Evolutionary conservation across 306 rosid species (phyloP).

Genomic region (Rubus idaeus): DNA sequence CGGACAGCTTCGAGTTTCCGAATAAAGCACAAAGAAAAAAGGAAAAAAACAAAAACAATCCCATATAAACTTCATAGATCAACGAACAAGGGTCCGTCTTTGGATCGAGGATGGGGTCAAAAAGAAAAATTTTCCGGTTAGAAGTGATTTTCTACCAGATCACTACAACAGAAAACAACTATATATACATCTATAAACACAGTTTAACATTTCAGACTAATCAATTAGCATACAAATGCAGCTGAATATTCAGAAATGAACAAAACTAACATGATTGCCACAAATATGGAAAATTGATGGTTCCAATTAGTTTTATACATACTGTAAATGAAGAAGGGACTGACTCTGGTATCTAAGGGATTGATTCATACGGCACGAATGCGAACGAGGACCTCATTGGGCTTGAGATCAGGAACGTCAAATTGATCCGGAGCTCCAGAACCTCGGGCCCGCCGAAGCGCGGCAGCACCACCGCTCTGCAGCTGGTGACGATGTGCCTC

Average conservation of each 20-base stretch:
- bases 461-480: constrained; percentile 71
- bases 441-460: constrained; percentile 78
- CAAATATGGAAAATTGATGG: neutral
- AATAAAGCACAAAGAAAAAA: too few relatives aligned
- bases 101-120: too few relatives aligned
- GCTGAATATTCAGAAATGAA: neutral
- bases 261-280: too few relatives aligned
- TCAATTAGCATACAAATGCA: neutral
- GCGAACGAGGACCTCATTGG: constrained; percentile 49
- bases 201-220: neutral
- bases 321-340: constrained; percentile 17
- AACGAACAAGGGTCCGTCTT: too few relatives aligned
- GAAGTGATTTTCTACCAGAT: neutral
- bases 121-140: too few relatives aligned
- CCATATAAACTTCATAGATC: too few relatives aligned
- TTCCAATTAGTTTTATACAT: neutral
- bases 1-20: too few relatives aligned
- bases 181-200: neutral
- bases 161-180: neutral
- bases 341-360: constrained; percentile 80
- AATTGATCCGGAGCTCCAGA: constrained; percentile 50
- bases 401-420: constrained; percentile 59
- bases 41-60: too few relatives aligned
- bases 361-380: constrained; percentile 82
- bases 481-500: constrained; percentile 46